Base-by-base conservation (phyloP, 164 flowering plant genomes). In the Dillenia turbinata region DNA sequence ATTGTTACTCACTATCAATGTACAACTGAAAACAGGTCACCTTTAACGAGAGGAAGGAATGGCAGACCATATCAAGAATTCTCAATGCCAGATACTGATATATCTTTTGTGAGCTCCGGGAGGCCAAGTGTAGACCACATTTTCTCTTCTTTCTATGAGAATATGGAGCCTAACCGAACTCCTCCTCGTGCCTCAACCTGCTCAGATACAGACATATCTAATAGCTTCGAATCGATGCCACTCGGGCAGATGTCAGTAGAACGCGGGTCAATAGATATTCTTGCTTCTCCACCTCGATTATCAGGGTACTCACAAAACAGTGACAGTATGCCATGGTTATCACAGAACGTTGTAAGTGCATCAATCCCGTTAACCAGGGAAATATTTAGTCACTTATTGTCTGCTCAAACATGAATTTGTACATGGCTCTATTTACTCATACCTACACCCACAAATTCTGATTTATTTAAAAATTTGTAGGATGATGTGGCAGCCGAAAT, bases 401-500 rank as follows among this genome's bases (percentile, higher is more conserved):
- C 4, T 13, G 50, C 3, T 19, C 54, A 49, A 24, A 13, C 54
- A 50, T n/a, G 14, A 19, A 54, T 60, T 59, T 1, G 17, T 53
- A 26, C 54, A 65, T 24, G 16, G 19, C 11, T 64, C 2, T 59
- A 65, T 55, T 64, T 77, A 10, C 53, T 61, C 2, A 5, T 64
- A 12, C 10, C 19, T 2, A 15, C n/a, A 44, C 11, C 48, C 22
- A 2, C 6, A 5, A 12, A 22, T 4, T 12, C n/a, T 53, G 14
- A 3, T 47, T 47, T 33, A 33, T 33, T 33, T 46, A 24, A n/a
- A 51, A 66, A 48, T 9, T 68, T 63, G 51, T 69, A 80, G 88
- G 83, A 83, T 40, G 88, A 87, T 49, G 62, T 81, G 15, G 92
- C 83, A 67, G 81, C 83, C 19, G 89, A 87, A 62, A 81, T 87